A percentile compares a stretch with the other conserved stretches of the same genome.
Conservation (phyloP, 441 rosid species). For the Melianthus villosus region DNA sequence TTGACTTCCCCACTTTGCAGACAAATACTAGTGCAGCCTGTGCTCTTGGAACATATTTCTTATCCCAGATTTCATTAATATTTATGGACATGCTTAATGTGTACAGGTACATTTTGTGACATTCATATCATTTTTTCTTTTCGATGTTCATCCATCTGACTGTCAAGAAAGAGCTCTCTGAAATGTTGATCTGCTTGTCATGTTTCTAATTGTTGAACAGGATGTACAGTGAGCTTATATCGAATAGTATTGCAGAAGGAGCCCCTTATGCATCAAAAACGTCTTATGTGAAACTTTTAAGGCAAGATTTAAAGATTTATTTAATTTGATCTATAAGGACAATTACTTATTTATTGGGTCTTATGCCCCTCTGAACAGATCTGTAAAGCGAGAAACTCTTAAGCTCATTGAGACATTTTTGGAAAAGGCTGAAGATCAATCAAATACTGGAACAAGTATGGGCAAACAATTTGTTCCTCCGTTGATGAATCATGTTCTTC, state of each 20-base stretch:
- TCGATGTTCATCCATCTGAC: too few species aligned
- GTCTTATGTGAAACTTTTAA: slow-evolving; percentile 79
- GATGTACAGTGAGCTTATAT: slow-evolving; percentile 99
- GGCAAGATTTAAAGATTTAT: too few species aligned
- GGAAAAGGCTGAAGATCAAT: slow-evolving; percentile 99
- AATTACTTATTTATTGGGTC: too few species aligned
- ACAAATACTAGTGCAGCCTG: slow-evolving; percentile 96
- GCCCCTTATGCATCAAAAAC: slow-evolving; percentile 90
- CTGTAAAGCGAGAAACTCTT: slow-evolving; percentile 96
- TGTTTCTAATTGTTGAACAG: slow-evolving; percentile 28
- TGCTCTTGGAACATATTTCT: slow-evolving; percentile 83
- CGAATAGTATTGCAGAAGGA: slow-evolving; percentile 80
- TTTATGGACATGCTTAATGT: slow-evolving; percentile 99
- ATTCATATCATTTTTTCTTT: too few species aligned
- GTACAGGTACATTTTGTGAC: too few species aligned
- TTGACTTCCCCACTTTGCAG: slow-evolving; percentile 28
- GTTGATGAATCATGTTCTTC: slow-evolving; percentile 98
- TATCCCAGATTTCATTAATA: slow-evolving; percentile 75
- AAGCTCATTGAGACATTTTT: slow-evolving; percentile 96
- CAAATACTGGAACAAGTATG: slow-evolving; percentile 92
- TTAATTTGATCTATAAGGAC: too few species aligned
- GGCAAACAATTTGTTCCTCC: slow-evolving; percentile 99
- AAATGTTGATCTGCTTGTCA: too few species aligned
- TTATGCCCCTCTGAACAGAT: too few species aligned
- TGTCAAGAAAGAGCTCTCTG: too few species aligned